Evolutionary conservation across 192 early-diverging fungal species (phyloP).

Genomic region (Linnemannia elongata): DNA sequence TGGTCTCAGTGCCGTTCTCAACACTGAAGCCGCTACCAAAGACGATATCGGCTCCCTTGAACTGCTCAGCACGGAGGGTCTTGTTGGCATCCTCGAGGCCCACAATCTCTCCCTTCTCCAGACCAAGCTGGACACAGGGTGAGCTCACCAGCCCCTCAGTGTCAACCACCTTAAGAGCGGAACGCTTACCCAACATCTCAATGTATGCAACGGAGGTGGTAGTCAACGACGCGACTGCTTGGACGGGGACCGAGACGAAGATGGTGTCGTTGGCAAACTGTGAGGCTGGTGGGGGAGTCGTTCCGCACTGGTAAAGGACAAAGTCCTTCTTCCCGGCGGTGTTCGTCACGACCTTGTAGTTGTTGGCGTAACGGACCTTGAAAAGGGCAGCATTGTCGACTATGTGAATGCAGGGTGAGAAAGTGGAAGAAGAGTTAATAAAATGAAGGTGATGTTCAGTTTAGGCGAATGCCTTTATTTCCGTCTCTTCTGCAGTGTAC

Average conservation of each 20-base stretch:
- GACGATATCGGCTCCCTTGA: slow-evolving; percentile 62
- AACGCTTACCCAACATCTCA: slow-evolving; percentile 71
- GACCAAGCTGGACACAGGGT: slow-evolving; percentile 63
- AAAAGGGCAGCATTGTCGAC: slow-evolving; percentile 72
- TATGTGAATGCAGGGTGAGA: background rate
- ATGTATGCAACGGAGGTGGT: slow-evolving; percentile 65
- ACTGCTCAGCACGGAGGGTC: slow-evolving; percentile 64
- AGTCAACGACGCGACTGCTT: slow-evolving; percentile 57
- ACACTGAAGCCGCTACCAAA: slow-evolving; percentile 47
- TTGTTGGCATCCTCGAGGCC: slow-evolving; percentile 60
- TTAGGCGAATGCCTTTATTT: background rate
- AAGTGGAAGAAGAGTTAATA: background rate
- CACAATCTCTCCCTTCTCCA: slow-evolving; percentile 37
- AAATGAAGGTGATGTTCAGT: background rate
- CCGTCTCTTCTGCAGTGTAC: background rate
- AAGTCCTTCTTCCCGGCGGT: slow-evolving; percentile 65
- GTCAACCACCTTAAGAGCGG: slow-evolving; percentile 55
- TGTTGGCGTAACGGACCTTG: slow-evolving; percentile 73
- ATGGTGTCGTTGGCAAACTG: slow-evolving; percentile 60
- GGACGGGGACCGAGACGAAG: slow-evolving; percentile 60
- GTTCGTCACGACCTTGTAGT: slow-evolving; percentile 79
- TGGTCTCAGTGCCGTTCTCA: slow-evolving; percentile 56
- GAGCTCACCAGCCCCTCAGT: slow-evolving; percentile 61
- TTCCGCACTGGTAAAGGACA: slow-evolving; percentile 82
- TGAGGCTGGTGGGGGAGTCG: slow-evolving; percentile 61